Evolutionary conservation across 768 basidiomycete species (phyloP).

Genomic region (Neoboletus subvelutipes): DNA sequence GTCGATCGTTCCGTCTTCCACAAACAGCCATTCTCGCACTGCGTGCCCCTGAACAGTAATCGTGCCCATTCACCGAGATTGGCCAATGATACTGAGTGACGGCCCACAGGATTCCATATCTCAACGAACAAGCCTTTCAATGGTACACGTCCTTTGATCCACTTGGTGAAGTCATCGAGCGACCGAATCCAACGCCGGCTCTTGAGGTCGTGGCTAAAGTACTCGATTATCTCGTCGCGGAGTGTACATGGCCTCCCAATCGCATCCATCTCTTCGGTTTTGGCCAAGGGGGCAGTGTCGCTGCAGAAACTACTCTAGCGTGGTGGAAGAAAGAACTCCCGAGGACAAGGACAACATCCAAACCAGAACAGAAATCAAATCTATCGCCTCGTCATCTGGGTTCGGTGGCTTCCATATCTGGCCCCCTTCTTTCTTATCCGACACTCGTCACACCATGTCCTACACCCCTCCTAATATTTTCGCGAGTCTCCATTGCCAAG

Average conservation of each 20-base stretch:
- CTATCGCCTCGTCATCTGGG: slow-evolving; percentile 44
- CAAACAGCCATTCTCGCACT: slow-evolving; percentile 86
- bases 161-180: slow-evolving; percentile 67
- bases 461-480: slow-evolving; percentile 62
- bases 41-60: slow-evolving; percentile 74
- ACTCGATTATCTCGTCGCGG: slow-evolving; percentile 53
- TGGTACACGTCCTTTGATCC: slow-evolving; percentile 85
- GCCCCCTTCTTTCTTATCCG: slow-evolving; percentile 77
- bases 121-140: slow-evolving; percentile 77
- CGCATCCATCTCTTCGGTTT: slow-evolving; percentile 89
- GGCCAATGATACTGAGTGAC: slow-evolving; percentile 11
- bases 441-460: slow-evolving; percentile 50
- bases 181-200: slow-evolving; percentile 72
- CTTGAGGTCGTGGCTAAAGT: slow-evolving; percentile 55
- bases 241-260: slow-evolving; percentile 63
- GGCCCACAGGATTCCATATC: slow-evolving; percentile 62
- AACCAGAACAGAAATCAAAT: slow-evolving; percentile 5
- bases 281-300: slow-evolving; percentile 82
- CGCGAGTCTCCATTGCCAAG: slow-evolving; percentile 49
- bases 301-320: slow-evolving; percentile 60
- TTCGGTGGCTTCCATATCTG: slow-evolving; percentile 67
- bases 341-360: slow-evolving; percentile 4
- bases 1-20: slow-evolving; percentile 72
- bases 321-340: slow-evolving; percentile 48
- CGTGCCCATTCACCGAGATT: slow-evolving; percentile 7